Conservation (phyloP, 1,139 yeast species). For the Zhuliangozyma parablackwelliae region DNA sequence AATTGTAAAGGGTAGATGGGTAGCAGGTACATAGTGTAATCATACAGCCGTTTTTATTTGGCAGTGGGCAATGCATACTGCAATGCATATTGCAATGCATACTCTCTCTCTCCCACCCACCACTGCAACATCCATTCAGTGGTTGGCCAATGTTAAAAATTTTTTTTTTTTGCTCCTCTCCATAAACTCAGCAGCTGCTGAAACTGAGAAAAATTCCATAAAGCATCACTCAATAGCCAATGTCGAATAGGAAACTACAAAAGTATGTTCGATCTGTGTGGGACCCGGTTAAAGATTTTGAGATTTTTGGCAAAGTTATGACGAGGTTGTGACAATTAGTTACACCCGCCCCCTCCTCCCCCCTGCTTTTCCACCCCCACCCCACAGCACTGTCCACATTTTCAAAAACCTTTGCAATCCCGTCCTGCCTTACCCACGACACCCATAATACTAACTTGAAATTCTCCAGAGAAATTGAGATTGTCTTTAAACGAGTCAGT, state of each 20-base stretch:
- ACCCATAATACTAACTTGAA: slow-evolving; percentile 14
- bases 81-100: too few species aligned
- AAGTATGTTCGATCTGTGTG: slow-evolving; percentile 29
- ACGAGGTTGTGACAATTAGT: too few species aligned
- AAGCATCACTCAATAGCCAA: slow-evolving; percentile 7
- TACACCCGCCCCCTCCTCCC: not conserved
- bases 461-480: slow-evolving; percentile 69
- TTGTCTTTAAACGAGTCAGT: slow-evolving; percentile 87
- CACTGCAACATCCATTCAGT: too few species aligned
- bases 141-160: too few species aligned
- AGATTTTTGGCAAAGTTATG: too few species aligned
- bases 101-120: too few species aligned
- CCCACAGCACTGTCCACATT: not conserved
- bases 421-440: not conserved
- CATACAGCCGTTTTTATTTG: not conserved
- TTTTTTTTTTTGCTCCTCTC: too few species aligned
- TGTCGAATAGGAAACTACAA: slow-evolving; percentile 45
- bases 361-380: not conserved
- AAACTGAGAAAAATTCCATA: not conserved
- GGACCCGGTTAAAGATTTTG: too few species aligned
- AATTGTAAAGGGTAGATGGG: slow-evolving; percentile 27
- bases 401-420: not conserved
- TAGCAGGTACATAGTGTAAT: not conserved
- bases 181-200: too few species aligned
- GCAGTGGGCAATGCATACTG: not conserved